These are phyloP conservation scores for Xylaria palmicola DNA, from an alignment of 495 filamentous ascomycete genomes.

Conservation along the genomic window DNA sequence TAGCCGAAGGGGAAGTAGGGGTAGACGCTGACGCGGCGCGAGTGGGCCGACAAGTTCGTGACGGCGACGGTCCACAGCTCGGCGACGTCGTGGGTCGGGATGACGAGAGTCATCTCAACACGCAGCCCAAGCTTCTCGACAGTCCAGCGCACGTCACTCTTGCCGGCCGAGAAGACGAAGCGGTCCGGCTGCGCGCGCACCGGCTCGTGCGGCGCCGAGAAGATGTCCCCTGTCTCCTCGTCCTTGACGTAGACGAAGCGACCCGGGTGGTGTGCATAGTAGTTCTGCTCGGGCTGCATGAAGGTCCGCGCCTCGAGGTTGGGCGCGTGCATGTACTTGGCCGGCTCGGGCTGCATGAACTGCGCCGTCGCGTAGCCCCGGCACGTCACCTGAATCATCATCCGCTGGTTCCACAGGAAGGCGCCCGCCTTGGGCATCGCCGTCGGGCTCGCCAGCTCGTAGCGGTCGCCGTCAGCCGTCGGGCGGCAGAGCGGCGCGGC, in stretches of 20 bases:
- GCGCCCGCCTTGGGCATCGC: slow-evolving; percentile 55
- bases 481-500: slow-evolving; percentile 21
- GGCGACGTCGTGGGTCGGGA: slow-evolving; percentile 54
- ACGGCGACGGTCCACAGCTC: slow-evolving; percentile 57
- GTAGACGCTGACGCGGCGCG: slow-evolving; percentile 50
- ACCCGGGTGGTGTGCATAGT: slow-evolving; percentile 58
- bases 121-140: slow-evolving; percentile 51
- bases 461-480: slow-evolving; percentile 52
- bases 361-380: slow-evolving; percentile 56
- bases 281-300: slow-evolving; percentile 60
- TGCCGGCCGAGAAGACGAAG: slow-evolving; percentile 56
- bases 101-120: slow-evolving; percentile 51
- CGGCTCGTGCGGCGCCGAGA: slow-evolving; percentile 57
- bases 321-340: slow-evolving; percentile 56
- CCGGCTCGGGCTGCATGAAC: slow-evolving; percentile 60
- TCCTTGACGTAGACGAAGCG: slow-evolving; percentile 61
- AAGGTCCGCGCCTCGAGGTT: slow-evolving; percentile 58
- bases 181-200: slow-evolving; percentile 48
- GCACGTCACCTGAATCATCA: slow-evolving; percentile 60
- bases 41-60: slow-evolving; percentile 46
- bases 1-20: slow-evolving; percentile 59
- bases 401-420: slow-evolving; percentile 61
- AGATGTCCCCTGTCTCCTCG: slow-evolving; percentile 50
- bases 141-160: slow-evolving; percentile 53
- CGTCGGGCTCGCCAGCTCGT: slow-evolving; percentile 55